Percentiles rank a stretch among this genome's conserved stretches.
These are phyloP conservation scores for Fraxinus paxiana DNA, from an alignment of 305 asterid species.

Conservation along the genomic window DNA sequence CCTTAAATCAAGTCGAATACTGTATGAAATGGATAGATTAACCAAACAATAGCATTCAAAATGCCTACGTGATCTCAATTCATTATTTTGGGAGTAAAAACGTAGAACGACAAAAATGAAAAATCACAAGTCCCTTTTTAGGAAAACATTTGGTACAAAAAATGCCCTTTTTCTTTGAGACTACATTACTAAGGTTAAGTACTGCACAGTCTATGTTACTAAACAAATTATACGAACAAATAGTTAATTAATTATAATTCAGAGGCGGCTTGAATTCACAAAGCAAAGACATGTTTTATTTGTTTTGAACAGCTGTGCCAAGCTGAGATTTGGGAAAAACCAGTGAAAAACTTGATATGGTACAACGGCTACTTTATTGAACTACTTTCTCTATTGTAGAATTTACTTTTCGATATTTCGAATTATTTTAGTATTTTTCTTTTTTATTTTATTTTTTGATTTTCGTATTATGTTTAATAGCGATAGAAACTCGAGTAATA, in stretches of 20 bases:
- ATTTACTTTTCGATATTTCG: not conserved
- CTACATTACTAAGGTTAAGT: too few relatives aligned
- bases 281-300: constrained; percentile 19
- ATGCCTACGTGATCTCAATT: not conserved
- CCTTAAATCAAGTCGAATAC: not conserved
- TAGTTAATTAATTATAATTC: not conserved
- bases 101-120: too few relatives aligned
- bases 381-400: not conserved
- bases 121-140: not conserved
- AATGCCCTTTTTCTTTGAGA: too few relatives aligned
- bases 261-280: constrained; percentile 24
- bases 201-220: not conserved
- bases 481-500: not conserved
- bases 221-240: not conserved
- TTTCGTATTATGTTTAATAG: not conserved
- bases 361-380: not conserved
- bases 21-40: not conserved
- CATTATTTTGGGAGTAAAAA: too few relatives aligned
- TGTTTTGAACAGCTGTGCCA: constrained; percentile 27
- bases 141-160: not conserved
- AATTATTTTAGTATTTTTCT: not conserved
- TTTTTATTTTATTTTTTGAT: not conserved
- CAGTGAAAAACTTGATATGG: not conserved
- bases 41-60: not conserved
- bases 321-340: not conserved